Base-by-base conservation (phyloP, 306 rosid genomes). In the Cicer cuneatum region DNA sequence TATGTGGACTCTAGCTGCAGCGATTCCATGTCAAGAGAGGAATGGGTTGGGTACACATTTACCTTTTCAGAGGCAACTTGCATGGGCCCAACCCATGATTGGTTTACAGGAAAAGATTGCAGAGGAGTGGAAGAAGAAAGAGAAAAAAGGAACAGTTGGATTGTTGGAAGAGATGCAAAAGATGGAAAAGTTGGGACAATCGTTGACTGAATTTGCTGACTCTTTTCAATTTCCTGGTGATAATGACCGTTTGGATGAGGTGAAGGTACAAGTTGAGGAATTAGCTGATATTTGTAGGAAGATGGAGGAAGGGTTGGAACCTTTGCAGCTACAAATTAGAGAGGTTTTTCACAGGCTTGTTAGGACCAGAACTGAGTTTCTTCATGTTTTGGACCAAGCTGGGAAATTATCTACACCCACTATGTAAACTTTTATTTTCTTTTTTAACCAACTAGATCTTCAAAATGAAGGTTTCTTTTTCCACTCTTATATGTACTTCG, bases 71-170 rank as follows among this genome's bases (percentile, higher is more conserved):
- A 71, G 87, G 84, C 91, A 90, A 42, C 7, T 89, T 72, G 52
- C 18, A 0, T 95, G 99, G 99, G 97, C 97, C 0, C 98, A 92
- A 43, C 74, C 98, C 6, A 77, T 95, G 89, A 66, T 84, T 0
- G 81, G 81, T 2, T 48, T 95, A 63, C 99, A 95, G 47, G 99
- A 95, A 77, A 95, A 88, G 84, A 89, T 95, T 8, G 81, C 86
- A 0, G 98, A 92, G 80, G 99, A 92, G 60, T 92, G 99, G 99
- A 95, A 89, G 86, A 91, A 88, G 88, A 95, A 90, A 52, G 99
- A 95, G 89, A 95, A 95, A 92, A 92, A 83, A 46, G 91, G 96
- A 0, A 37, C 78, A 0, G 85, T 86, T 6, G 99, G 98, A 7
- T 12, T 92, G 15, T 37, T 95, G 53, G 97, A 89, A 11, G 99